Evolutionary conservation across 169 alveolate genomes (phyloP), one percentile per base, ranked within the genome.

Genomic region (Cryptosporidium xiaoi): DNA sequence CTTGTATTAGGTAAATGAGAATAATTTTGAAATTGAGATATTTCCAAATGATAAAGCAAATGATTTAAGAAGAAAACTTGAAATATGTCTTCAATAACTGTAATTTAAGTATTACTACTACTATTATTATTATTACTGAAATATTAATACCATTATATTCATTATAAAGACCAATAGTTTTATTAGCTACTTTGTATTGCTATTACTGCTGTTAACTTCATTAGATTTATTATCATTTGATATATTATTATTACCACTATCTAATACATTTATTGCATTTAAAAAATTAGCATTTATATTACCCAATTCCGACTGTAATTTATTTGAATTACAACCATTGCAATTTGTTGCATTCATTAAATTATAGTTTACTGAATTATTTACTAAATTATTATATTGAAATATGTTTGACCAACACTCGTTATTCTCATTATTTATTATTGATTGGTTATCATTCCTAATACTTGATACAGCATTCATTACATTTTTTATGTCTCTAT

Each of bases 341-440:
- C 6, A 34, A 27, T 16, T 65, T 40, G 10, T 55, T 7, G 31
- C 8, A 36, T 44, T 66, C 44, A 34, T 40, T 56, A 15, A 71
- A 24, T 53, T 50, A 62, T 24, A 51, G 36, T 71, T 71, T 46
- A 55, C 27, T 71, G 84, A 6, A 53, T 31, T 55, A 16, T 55
- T 71, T 6, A 51, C 36, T 46, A 71, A 71, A 24, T 55, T 71
- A 44, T 71, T 71, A 27, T 55, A 71, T 27, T 71, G 66, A 58
- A 71, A 71, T 16, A 71, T 36, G 27, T 58, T 55, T 71, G 84
- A 13, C 66, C 84, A 71, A 51, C 60, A 40, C 13, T 71, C 68
- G 15, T 8, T 46, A 71, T 71, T 44, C 2, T 31, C 20, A 1
- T 46, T 55, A 69, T 12, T 34, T 20, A 53, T 53, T 53, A 53